Evolutionary conservation across 2,329 filamentous ascomycete genomes (phyloP).

Genomic region (Arthroderma uncinatum): DNA sequence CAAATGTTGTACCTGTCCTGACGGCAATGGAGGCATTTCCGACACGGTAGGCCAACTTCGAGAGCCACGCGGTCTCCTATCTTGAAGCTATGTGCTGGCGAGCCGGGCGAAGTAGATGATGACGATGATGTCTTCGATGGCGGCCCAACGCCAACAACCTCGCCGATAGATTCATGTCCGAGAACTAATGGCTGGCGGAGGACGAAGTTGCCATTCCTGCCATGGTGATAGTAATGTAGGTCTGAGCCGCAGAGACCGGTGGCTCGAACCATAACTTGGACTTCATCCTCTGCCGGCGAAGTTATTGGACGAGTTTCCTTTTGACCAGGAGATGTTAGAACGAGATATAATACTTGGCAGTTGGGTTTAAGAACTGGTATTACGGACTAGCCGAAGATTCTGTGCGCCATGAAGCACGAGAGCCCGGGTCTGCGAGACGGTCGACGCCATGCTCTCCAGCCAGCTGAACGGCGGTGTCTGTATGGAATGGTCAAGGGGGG

Average conservation of each 20-base stretch:
- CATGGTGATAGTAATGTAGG: conserved; percentile 77
- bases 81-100: conserved; percentile 36
- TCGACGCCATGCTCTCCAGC: neutral
- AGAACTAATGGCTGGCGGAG: conserved; percentile 73
- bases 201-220: conserved; percentile 76
- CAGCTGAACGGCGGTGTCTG: neutral
- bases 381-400: conserved; percentile 47
- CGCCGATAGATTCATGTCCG: conserved; percentile 65
- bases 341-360: neutral
- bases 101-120: conserved; percentile 16
- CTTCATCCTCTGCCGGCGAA: conserved; percentile 42
- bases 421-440: conserved; percentile 21
- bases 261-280: conserved; percentile 53
- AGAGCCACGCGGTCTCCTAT: conserved; percentile 78
- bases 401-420: conserved; percentile 51
- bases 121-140: conserved; percentile 41
- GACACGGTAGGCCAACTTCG: conserved; percentile 81
- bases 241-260: conserved; percentile 63
- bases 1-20: conserved; percentile 53
- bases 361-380: conserved; percentile 1
- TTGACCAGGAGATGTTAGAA: neutral
- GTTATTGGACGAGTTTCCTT: conserved; percentile 44
- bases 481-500: neutral
- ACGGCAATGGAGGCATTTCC: conserved; percentile 44
- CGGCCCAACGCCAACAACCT: conserved; percentile 59